A percentile compares a stretch with the other conserved stretches of the same genome.
These are phyloP conservation scores for Lasiosphaeria hispida DNA, from an alignment of 495 filamentous ascomycete genomes.

Conservation along the genomic window DNA sequence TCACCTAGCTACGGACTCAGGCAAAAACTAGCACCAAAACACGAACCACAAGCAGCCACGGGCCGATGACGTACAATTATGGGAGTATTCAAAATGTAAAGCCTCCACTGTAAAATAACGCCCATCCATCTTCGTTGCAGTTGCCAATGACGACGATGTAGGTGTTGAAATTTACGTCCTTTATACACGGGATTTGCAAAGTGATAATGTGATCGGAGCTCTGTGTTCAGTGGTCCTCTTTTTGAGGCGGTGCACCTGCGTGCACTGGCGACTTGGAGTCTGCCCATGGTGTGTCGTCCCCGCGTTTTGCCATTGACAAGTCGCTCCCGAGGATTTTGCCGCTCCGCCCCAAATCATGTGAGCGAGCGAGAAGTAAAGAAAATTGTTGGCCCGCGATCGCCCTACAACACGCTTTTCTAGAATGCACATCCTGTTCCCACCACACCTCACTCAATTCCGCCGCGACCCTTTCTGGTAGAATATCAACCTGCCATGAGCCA, in stretches of 20 bases:
- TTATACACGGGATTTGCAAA: too few species aligned
- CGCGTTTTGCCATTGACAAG: constrained; percentile 2
- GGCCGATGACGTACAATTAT: background rate
- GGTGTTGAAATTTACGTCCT: too few species aligned
- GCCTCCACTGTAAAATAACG: too few species aligned
- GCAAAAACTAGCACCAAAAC: background rate
- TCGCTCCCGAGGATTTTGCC: constrained; percentile 22
- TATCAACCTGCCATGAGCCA: constrained; percentile 63
- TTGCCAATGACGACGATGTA: too few species aligned
- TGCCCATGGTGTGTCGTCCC: background rate
- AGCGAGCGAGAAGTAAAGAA: constrained; percentile 9
- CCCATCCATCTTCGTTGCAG: too few species aligned
- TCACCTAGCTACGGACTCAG: background rate
- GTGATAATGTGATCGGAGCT: too few species aligned
- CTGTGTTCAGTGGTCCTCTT: too few species aligned
- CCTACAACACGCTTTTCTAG: background rate
- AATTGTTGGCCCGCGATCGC: constrained; percentile 3
- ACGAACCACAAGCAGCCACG: background rate
- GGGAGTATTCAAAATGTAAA: too few species aligned
- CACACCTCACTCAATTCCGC: background rate
- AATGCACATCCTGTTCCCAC: background rate
- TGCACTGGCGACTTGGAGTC: background rate
- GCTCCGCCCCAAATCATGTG: constrained; percentile 27
- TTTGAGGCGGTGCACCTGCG: background rate
- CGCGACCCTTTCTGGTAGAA: constrained; percentile 1